A percentile compares a stretch with the other conserved stretches of the same genome.
These are phyloP conservation scores for Circinella minor DNA, from an alignment of 371 early-diverging fungal species.

Conservation along the genomic window DNA sequence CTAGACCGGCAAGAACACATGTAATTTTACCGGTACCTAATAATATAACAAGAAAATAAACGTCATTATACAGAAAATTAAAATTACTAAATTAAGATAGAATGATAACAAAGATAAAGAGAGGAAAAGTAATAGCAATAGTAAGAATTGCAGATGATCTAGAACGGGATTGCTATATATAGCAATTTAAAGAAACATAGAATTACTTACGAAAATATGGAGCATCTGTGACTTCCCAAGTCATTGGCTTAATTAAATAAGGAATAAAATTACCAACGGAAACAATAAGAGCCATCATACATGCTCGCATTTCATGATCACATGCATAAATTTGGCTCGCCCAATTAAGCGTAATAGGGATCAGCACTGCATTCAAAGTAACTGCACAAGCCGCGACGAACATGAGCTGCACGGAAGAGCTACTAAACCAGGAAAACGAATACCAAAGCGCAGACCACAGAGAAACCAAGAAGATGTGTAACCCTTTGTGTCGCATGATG, in stretches of 20 bases:
- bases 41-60: not conserved
- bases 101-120: too few relatives aligned
- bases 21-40: not conserved
- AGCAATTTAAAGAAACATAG: not conserved
- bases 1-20: constrained; percentile 3
- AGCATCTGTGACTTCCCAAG: constrained; percentile 16
- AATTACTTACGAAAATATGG: constrained; percentile 13
- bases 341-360: constrained; percentile 9
- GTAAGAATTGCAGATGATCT: too few relatives aligned
- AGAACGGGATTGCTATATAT: too few relatives aligned
- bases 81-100: not conserved
- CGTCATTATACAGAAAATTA: not conserved
- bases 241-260: constrained; percentile 6
- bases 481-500: constrained; percentile 3
- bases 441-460: constrained; percentile 11
- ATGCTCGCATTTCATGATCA: constrained; percentile 14
- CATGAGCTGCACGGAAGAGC: not conserved
- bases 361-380: constrained; percentile 1
- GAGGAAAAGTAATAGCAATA: too few relatives aligned
- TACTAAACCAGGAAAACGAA: not conserved
- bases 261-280: constrained; percentile 11
- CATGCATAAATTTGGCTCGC: constrained; percentile 10
- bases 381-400: constrained; percentile 9
- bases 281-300: constrained; percentile 8
- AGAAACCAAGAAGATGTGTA: constrained; percentile 11